Conservation (phyloP, 371 early-diverging fungal genomes). For the Mucor circinelloides region DNA sequence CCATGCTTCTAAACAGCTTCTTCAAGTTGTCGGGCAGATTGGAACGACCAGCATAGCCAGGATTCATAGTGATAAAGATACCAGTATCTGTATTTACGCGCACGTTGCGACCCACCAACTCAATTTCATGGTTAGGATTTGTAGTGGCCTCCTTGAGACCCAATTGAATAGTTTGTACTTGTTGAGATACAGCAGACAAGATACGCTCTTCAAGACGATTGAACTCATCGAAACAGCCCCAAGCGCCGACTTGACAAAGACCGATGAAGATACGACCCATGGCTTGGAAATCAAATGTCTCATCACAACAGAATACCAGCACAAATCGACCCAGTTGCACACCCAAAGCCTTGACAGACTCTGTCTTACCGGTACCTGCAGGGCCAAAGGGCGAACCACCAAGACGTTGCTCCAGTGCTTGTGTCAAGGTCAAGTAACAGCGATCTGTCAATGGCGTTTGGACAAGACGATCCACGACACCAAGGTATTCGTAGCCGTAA, state of each 20-base stretch:
- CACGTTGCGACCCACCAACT: slow-evolving; percentile 89
- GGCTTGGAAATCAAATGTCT: slow-evolving; percentile 98
- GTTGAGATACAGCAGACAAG: slow-evolving; percentile 97
- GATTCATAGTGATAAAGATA: slow-evolving; percentile 99
- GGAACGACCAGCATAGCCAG: slow-evolving; percentile 98
- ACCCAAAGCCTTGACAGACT: slow-evolving; percentile 97
- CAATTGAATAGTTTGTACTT: slow-evolving; percentile 97
- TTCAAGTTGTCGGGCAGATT: slow-evolving; percentile 98
- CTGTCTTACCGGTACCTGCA: slow-evolving; percentile 98
- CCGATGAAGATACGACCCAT: slow-evolving; percentile 99
- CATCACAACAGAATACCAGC: slow-evolving; percentile 99
- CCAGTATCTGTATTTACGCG: slow-evolving; percentile 88
- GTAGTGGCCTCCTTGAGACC: slow-evolving; percentile 78
- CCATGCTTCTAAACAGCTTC: slow-evolving; percentile 97
- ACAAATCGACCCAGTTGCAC: slow-evolving; percentile 95
- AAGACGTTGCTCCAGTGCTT: slow-evolving; percentile 90
- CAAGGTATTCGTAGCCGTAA: slow-evolving; percentile 98
- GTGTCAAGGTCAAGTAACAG: slow-evolving; percentile 96
- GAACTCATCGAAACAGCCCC: slow-evolving; percentile 99
- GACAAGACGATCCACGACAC: slow-evolving; percentile 94
- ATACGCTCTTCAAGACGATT: slow-evolving; percentile 98
- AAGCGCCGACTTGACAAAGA: slow-evolving; percentile 96
- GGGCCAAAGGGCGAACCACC: slow-evolving; percentile 99
- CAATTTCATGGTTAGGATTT: slow-evolving; percentile 80
- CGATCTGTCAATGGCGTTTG: slow-evolving; percentile 98